A percentile compares a stretch with the other conserved stretches of the same genome.
phyloP scores from a whole-genome alignment of 768 basidiomycete genomes.

The Russula sp. region DNA sequence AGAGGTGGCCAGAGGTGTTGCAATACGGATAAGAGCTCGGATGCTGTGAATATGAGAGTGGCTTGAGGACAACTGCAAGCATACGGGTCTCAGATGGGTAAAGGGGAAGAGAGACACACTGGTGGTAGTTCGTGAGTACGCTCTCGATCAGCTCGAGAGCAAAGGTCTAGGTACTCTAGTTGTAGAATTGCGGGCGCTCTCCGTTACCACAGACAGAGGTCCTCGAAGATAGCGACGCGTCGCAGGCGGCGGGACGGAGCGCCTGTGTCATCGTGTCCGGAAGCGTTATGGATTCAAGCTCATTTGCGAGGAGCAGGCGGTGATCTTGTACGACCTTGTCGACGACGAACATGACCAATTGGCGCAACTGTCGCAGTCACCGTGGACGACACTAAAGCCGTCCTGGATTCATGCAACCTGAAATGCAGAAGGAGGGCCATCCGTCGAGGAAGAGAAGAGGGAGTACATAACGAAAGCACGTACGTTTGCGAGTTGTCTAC shows the following conservation, averaged over 20 bases:
- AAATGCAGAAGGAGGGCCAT: conserved; percentile 71
- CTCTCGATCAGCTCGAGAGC: conserved; percentile 96
- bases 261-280: no score
- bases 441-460: neutral
- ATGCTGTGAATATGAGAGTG: conserved; percentile 49
- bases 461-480: conserved; percentile 33
- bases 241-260: conserved; percentile 76
- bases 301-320: no score
- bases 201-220: conserved; percentile 88
- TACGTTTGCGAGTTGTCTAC: conserved; percentile 76
- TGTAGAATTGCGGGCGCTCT: conserved; percentile 62
- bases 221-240: conserved; percentile 88
- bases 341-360: no score
- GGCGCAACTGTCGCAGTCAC: no score
- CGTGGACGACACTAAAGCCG: no score
- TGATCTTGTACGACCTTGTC: no score
- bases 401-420: no score
- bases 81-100: conserved; percentile 1
- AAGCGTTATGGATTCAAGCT: no score
- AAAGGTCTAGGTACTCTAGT: conserved; percentile 85
- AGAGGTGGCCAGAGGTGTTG: conserved; percentile 79
- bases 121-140: conserved; percentile 86
- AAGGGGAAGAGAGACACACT: conserved; percentile 50
- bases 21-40: conserved; percentile 81
- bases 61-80: neutral